A percentile compares a stretch with the other conserved stretches of the same genome.
phyloP scores from a whole-genome alignment of 345 rosid genomes.

The Populus euphratica region DNA sequence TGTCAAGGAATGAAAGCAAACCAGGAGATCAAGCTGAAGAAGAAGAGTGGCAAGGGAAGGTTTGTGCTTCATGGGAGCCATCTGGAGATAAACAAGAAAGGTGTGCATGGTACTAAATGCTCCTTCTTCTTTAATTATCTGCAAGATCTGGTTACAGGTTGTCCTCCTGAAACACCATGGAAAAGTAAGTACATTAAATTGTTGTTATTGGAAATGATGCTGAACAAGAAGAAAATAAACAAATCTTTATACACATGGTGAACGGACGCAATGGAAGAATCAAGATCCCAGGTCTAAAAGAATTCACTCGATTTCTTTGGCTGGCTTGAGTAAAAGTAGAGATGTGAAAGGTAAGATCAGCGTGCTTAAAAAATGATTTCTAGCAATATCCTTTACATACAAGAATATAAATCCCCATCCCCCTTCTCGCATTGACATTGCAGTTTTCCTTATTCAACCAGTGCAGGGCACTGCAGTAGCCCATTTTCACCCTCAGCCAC shows the following conservation, averaged over 20 bases:
- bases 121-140: conserved; percentile 57
- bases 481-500: not conserved
- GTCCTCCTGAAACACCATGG: conserved; percentile 42
- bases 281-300: no score
- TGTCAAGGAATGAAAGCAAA: conserved; percentile 18
- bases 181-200: not conserved
- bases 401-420: no score
- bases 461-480: not conserved
- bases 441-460: not conserved
- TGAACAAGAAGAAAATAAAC: not conserved
- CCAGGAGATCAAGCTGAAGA: conserved; percentile 70
- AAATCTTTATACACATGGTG: no score
- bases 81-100: conserved; percentile 65
- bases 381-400: no score
- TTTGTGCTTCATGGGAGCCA: conserved; percentile 64
- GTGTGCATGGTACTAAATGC: conserved; percentile 67
- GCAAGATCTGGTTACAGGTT: conserved; percentile 45
- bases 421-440: no score
- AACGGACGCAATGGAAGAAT: no score
- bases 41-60: conserved; percentile 57
- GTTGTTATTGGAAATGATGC: not conserved
- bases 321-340: no score
- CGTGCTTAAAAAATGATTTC: no score
- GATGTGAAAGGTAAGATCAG: no score
- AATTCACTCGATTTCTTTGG: no score